Evolutionary conservation across 106 monocot species (phyloP).

Genomic region (Triglochin maritima): DNA sequence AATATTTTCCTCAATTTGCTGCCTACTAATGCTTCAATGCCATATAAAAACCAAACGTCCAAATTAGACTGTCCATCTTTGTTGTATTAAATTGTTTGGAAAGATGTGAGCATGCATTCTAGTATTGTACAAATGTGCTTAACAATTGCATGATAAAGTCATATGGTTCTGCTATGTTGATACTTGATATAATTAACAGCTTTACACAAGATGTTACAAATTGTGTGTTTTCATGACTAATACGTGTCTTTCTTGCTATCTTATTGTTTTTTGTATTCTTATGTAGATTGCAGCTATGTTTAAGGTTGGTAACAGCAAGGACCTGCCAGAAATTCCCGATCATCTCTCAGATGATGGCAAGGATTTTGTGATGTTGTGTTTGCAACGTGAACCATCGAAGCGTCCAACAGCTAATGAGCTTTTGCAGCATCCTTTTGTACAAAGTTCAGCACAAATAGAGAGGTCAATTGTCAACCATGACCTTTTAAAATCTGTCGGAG

Average conservation of each 20-base stretch:
- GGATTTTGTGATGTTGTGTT: constrained; percentile 77
- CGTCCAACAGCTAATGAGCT: constrained; percentile 83
- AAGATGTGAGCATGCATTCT: too few species aligned
- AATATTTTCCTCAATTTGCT: not conserved
- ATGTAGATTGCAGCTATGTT: constrained; percentile 94
- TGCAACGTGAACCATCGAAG: constrained; percentile 68
- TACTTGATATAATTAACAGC: not conserved
- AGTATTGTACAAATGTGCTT: too few species aligned
- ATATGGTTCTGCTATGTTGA: too few species aligned
- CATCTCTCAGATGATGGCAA: constrained; percentile 78
- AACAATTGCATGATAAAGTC: too few species aligned
- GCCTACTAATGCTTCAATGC: too few species aligned
- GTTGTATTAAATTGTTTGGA: too few species aligned
- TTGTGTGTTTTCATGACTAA: not conserved
- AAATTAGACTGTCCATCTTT: too few species aligned
- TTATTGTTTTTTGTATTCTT: constrained; percentile 1
- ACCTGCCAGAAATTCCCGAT: constrained; percentile 83
- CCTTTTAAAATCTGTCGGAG: constrained; percentile 23
- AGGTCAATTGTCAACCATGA: constrained; percentile 27
- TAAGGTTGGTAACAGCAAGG: constrained; percentile 97
- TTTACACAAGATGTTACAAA: not conserved
- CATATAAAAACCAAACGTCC: too few species aligned
- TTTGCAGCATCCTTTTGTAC: constrained; percentile 71
- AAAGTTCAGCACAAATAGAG: constrained; percentile 39
- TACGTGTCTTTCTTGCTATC: not conserved